phyloP scores from a whole-genome alignment of 2,329 filamentous ascomycete species.

The Ustulina deusta region DNA sequence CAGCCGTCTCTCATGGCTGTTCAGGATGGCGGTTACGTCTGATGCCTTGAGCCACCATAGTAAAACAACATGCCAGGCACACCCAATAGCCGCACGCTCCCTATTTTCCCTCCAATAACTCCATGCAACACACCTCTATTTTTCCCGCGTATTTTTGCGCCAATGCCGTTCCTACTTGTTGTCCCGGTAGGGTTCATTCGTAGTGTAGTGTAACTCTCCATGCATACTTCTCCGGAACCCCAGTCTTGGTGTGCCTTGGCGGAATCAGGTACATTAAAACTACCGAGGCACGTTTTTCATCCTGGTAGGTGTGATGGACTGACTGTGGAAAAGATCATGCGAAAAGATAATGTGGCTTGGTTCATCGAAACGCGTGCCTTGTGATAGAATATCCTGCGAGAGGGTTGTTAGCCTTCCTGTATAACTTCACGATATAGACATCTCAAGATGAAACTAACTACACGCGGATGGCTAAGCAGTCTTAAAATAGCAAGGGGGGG shows the following conservation, averaged over 20 bases:
- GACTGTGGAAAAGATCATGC: neutral
- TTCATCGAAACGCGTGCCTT: neutral
- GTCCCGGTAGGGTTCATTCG: neutral
- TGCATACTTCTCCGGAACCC: conserved; percentile 24
- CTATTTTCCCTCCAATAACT: conserved; percentile 33
- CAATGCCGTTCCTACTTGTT: conserved; percentile 27
- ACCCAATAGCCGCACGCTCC: neutral
- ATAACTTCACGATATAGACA: neutral
- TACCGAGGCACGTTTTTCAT: neutral
- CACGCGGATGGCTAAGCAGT: neutral
- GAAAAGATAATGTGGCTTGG: neutral
- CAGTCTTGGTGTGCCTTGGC: conserved; percentile 23
- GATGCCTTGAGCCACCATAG: conserved; percentile 2
- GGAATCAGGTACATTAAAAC: conserved; percentile 15
- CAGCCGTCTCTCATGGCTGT: no score
- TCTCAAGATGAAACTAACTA: neutral
- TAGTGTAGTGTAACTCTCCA: conserved; percentile 25
- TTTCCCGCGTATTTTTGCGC: conserved; percentile 27
- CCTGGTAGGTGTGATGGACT: neutral
- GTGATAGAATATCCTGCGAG: neutral
- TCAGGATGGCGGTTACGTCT: no score
- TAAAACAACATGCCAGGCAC: conserved; percentile 2
- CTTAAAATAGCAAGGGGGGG: conserved; percentile 4
- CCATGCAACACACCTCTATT: neutral
- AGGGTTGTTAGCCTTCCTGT: neutral